phyloP scores from a whole-genome alignment of 352 stramenopile species.

The Phytophthora quininea region DNA sequence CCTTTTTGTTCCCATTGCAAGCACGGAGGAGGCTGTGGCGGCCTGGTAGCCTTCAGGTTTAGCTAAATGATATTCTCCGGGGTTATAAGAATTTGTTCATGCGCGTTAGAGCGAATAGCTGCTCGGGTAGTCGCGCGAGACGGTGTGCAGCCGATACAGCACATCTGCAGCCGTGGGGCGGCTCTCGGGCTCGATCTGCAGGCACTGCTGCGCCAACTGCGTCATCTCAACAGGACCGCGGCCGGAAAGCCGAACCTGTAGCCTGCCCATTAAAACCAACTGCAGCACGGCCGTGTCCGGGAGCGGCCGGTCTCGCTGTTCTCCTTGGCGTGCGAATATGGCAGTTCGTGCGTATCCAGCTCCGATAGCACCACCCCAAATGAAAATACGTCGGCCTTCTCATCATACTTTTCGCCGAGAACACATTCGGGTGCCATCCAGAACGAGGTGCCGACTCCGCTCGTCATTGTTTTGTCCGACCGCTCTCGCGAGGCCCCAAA shows the following conservation, averaged over 20 bases:
- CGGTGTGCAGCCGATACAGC: constrained; percentile 54
- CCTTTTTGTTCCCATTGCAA: too few species aligned
- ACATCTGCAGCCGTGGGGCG: constrained; percentile 59
- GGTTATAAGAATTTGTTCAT: constrained; percentile 14
- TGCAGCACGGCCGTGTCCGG: constrained; percentile 54
- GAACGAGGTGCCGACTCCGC: constrained; percentile 38
- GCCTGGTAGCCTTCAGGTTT: neutral
- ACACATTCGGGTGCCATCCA: constrained; percentile 51
- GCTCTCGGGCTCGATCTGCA: constrained; percentile 49
- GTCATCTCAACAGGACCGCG: constrained; percentile 42
- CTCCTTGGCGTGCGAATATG: constrained; percentile 39
- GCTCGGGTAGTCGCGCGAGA: constrained; percentile 37
- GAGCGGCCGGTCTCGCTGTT: constrained; percentile 33
- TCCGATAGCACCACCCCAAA: constrained; percentile 48
- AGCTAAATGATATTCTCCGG: neutral
- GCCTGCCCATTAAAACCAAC: constrained; percentile 46
- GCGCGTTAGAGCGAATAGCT: constrained; percentile 35
- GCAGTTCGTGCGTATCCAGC: constrained; percentile 46
- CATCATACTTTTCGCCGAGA: constrained; percentile 36
- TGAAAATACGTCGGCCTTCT: constrained; percentile 45
- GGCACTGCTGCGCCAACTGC: constrained; percentile 49
- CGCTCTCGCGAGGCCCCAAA: constrained; percentile 37
- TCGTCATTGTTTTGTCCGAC: constrained; percentile 38
- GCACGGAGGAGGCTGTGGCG: too few species aligned
- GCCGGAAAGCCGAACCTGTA: constrained; percentile 50